Evolutionary conservation across 495 filamentous ascomycete species (phyloP).

Genomic region (Xylaria palmicola): DNA sequence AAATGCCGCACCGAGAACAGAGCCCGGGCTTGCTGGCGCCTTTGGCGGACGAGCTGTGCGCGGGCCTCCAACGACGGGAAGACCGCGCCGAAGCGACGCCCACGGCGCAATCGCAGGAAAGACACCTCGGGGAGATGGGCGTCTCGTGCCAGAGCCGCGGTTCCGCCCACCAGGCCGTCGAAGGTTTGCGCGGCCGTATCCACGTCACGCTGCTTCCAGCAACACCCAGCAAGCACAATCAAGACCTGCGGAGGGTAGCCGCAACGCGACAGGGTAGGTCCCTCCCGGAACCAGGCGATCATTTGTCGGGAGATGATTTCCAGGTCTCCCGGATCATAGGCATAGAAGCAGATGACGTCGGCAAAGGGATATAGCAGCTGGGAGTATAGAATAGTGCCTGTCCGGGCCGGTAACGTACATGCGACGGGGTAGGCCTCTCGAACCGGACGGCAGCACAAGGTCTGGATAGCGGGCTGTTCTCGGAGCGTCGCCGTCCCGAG

Average conservation of each 20-base stretch:
- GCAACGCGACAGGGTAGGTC: not conserved
- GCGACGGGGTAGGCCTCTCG: not conserved
- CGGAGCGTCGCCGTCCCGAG: not conserved
- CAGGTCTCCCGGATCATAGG: not conserved
- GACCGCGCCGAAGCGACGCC: not conserved
- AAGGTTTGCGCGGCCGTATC: not conserved
- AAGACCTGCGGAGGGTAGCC: not conserved
- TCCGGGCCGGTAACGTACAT: not conserved
- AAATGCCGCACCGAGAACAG: slow-evolving; percentile 8
- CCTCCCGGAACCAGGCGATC: not conserved
- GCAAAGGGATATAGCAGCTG: not conserved
- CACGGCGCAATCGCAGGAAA: slow-evolving; percentile 2
- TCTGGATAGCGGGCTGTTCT: not conserved
- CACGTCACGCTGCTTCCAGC: not conserved
- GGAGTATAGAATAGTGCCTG: not conserved
- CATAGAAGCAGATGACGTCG: slow-evolving; percentile 3
- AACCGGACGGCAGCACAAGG: not conserved
- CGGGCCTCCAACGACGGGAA: not conserved
- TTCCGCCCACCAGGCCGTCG: not conserved
- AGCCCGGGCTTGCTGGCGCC: not conserved
- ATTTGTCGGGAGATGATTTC: not conserved
- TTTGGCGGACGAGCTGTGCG: not conserved
- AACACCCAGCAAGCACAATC: not conserved
- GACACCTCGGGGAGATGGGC: not conserved
- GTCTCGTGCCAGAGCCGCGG: not conserved